These are phyloP conservation scores for Pseudonitzschia delicatissima DNA, from an alignment of 108 stramenopile genomes.

Conservation along the genomic window DNA sequence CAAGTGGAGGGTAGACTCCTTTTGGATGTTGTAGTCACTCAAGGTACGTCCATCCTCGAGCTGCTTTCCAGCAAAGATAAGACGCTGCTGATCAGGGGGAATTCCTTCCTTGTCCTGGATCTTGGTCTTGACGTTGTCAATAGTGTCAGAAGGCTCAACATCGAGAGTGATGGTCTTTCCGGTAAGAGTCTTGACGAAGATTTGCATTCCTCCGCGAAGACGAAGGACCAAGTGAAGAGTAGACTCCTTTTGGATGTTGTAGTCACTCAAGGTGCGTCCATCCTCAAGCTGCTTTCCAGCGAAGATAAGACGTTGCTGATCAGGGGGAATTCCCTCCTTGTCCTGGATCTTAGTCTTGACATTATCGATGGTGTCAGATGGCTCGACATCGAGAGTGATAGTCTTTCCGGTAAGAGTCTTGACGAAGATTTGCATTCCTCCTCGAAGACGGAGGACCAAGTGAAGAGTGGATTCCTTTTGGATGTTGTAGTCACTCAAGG, in stretches of 20 bases:
- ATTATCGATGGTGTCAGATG: conserved; percentile 97
- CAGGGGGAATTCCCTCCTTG: conserved; percentile 98
- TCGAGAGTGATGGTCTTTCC: conserved; percentile 99
- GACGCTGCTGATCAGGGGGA: conserved; percentile 87
- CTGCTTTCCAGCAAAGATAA: conserved; percentile 96
- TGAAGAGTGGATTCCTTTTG: conserved; percentile 97
- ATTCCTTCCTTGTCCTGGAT: conserved; percentile 94
- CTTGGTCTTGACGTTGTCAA: conserved; percentile 90
- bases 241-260: conserved; percentile 81
- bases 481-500: conserved; percentile 92
- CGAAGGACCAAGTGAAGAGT: conserved; percentile 57
- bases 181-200: conserved; percentile 98
- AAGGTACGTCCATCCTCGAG: conserved; percentile 98
- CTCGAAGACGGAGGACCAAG: conserved; percentile 94
- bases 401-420: conserved; percentile 99
- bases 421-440: conserved; percentile 95
- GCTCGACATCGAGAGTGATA: conserved; percentile 98
- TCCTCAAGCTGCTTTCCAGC: conserved; percentile 85
- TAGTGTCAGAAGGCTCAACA: conserved; percentile 95
- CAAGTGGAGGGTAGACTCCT: conserved; percentile 83
- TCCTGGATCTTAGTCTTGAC: conserved; percentile 99
- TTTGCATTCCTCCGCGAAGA: too few species aligned
- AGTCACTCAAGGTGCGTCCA: conserved; percentile 67
- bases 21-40: conserved; percentile 82
- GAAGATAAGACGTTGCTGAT: conserved; percentile 80